These are phyloP conservation scores for Filobasidium floriforme DNA, from an alignment of 768 basidiomycete species.

Conservation along the genomic window DNA sequence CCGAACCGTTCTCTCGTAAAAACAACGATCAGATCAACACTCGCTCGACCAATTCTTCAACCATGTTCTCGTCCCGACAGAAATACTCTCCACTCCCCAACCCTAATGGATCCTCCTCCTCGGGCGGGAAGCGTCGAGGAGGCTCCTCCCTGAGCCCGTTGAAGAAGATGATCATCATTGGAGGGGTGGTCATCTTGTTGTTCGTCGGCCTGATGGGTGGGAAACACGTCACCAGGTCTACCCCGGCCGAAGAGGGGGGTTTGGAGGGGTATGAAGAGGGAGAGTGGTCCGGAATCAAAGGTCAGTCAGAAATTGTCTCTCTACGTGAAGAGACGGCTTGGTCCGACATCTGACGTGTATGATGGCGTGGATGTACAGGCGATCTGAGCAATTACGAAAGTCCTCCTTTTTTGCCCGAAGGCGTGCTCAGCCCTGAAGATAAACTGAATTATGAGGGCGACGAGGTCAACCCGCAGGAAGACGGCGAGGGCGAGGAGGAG, in stretches of 20 bases:
- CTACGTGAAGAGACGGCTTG: too few species aligned
- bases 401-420: constrained; percentile 38
- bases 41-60: too few species aligned
- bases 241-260: constrained; percentile 12
- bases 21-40: too few species aligned
- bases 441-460: constrained; percentile 26
- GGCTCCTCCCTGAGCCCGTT: constrained; percentile 30
- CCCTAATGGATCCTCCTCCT: constrained; percentile 14
- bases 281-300: constrained; percentile 1
- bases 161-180: constrained; percentile 38
- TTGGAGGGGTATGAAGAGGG: constrained; percentile 12
- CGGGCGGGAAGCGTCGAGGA: constrained; percentile 31
- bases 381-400: constrained; percentile 36
- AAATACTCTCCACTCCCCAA: neutral
- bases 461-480: constrained; percentile 6
- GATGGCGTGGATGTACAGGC: neutral
- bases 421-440: constrained; percentile 17
- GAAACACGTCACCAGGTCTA: constrained; percentile 16
- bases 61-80: neutral
- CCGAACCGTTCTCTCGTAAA: too few species aligned
- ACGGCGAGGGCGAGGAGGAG: constrained; percentile 30
- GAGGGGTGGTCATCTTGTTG: constrained; percentile 27
- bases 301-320: neutral
- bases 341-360: too few species aligned
- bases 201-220: constrained; percentile 29